Conservation (phyloP, 768 basidiomycete genomes). For the Mycena vitilis region DNA sequence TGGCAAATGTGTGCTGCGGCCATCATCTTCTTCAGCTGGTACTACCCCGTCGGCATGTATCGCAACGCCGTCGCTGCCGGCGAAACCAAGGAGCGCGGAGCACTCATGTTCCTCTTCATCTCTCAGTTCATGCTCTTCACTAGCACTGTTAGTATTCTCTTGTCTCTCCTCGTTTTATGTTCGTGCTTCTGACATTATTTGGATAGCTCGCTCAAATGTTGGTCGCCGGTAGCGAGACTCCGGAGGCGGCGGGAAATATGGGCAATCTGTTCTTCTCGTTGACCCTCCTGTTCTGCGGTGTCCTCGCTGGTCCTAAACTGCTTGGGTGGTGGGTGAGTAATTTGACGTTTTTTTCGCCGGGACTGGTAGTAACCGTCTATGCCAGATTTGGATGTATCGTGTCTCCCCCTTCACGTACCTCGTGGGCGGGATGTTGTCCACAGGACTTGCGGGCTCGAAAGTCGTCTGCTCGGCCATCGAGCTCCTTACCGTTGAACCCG, state of each 20-base stretch:
- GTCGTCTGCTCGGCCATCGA: constrained; percentile 66
- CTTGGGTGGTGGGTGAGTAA: constrained; percentile 41
- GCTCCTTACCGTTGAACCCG: constrained; percentile 63
- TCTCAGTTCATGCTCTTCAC: constrained; percentile 53
- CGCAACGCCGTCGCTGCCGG: constrained; percentile 50
- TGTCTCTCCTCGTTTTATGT: too few species aligned
- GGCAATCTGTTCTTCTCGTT: constrained; percentile 55
- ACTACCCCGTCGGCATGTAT: constrained; percentile 52
- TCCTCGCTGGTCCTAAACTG: constrained; percentile 42
- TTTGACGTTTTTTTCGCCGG: neutral
- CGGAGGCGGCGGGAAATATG: constrained; percentile 54
- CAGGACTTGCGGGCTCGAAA: constrained; percentile 41
- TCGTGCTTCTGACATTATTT: constrained; percentile 1
- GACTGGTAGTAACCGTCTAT: neutral
- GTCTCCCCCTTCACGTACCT: constrained; percentile 50
- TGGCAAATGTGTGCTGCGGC: constrained; percentile 41
- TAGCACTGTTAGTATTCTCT: constrained; percentile 32
- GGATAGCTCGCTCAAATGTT: constrained; percentile 46
- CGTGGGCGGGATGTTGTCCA: constrained; percentile 45
- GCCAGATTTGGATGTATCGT: constrained; percentile 53
- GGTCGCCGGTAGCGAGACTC: constrained; percentile 49
- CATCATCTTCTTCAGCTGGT: constrained; percentile 50
- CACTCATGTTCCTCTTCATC: constrained; percentile 52
- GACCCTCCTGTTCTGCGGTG: constrained; percentile 55
- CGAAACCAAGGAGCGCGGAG: constrained; percentile 50